These are phyloP conservation scores for Penicillium arizonense DNA, from an alignment of 495 filamentous ascomycete genomes.

Conservation along the genomic window DNA sequence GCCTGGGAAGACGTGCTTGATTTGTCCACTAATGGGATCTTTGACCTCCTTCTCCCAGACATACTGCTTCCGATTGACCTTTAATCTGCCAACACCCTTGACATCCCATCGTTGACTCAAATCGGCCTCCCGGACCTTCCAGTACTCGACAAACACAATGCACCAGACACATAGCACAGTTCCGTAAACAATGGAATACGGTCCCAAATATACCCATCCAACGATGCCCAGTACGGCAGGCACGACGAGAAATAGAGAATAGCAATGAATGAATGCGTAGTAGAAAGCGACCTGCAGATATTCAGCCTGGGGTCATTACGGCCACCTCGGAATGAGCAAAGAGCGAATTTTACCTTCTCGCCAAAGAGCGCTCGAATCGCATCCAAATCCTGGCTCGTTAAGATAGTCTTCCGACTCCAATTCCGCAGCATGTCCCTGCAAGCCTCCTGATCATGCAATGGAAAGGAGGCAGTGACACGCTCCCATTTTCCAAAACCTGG, in stretches of 20 bases:
- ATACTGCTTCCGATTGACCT: conserved; percentile 75
- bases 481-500: conserved; percentile 79
- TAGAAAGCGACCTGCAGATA: conserved; percentile 74
- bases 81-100: conserved; percentile 75
- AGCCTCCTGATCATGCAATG: conserved; percentile 81
- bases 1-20: conserved; percentile 69
- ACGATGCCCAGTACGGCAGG: conserved; percentile 75
- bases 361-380: conserved; percentile 82
- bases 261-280: conserved; percentile 91
- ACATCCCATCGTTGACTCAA: conserved; percentile 91
- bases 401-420: conserved; percentile 72
- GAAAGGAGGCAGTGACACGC: conserved; percentile 79
- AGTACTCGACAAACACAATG: conserved; percentile 89
- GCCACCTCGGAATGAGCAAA: not conserved
- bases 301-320: not conserved
- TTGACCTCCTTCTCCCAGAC: conserved; percentile 68
- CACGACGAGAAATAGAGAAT: conserved; percentile 80
- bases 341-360: conserved; percentile 60
- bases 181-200: conserved; percentile 80
- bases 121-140: conserved; percentile 92
- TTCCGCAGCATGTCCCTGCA: conserved; percentile 83
- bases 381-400: conserved; percentile 72
- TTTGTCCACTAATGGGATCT: conserved; percentile 83
- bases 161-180: conserved; percentile 77
- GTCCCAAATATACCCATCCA: conserved; percentile 74